phyloP scores from a whole-genome alignment of 805 yeast genomes.

The Cyberlindnera xylosilytica region DNA sequence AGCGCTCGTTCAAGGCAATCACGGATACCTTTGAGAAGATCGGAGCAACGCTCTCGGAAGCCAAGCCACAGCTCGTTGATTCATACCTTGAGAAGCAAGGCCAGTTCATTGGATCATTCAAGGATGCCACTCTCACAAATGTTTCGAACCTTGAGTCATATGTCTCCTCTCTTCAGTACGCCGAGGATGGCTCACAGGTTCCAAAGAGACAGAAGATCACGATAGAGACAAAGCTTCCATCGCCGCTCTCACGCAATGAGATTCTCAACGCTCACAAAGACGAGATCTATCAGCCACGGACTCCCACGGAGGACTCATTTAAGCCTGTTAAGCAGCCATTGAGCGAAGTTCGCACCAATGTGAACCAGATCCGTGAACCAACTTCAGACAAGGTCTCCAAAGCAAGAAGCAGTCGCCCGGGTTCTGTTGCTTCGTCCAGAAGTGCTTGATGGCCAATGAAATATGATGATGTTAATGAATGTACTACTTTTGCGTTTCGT shows the following conservation, averaged over 20 bases:
- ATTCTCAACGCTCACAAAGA: slow-evolving; percentile 4
- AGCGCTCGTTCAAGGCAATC: slow-evolving; percentile 14
- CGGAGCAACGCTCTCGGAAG: slow-evolving; percentile 10
- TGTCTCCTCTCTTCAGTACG: slow-evolving; percentile 7
- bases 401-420: not conserved
- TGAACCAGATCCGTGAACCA: slow-evolving; percentile 1
- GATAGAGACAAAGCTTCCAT: slow-evolving; percentile 11
- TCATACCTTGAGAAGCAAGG: slow-evolving; percentile 12
- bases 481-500: no score
- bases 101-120: slow-evolving; percentile 7
- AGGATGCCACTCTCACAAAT: slow-evolving; percentile 7
- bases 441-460: not conserved
- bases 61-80: slow-evolving; percentile 21
- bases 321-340: slow-evolving; percentile 7
- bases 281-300: slow-evolving; percentile 7
- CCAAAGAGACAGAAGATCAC: slow-evolving; percentile 23
- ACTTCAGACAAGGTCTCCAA: not conserved
- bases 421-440: not conserved
- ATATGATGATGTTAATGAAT: not conserved
- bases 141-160: slow-evolving; percentile 3
- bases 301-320: not conserved
- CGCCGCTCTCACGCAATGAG: slow-evolving; percentile 15
- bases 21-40: slow-evolving; percentile 11
- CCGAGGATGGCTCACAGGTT: slow-evolving; percentile 11
- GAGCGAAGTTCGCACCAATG: slow-evolving; percentile 4